A percentile compares a stretch with the other conserved stretches of the same genome.
These are phyloP conservation scores for Helichrysum umbraculigerum DNA, from an alignment of 129 eudicot genomes.

Conservation along the genomic window DNA sequence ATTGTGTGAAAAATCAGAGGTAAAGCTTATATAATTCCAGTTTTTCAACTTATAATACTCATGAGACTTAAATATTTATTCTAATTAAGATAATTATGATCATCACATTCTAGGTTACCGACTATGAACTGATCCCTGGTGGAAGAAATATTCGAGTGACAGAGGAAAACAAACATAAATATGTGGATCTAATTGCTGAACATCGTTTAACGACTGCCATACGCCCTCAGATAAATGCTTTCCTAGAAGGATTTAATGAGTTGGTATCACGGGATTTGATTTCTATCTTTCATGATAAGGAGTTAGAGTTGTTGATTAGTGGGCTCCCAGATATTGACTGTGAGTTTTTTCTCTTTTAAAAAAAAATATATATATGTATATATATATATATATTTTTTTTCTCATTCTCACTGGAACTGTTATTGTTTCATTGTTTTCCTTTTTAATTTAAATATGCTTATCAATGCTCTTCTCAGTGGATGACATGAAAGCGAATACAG, in stretches of 20 bases:
- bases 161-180: slow-evolving; percentile 92
- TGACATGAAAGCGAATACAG: slow-evolving; percentile 94
- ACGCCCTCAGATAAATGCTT: slow-evolving; percentile 97
- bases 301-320: slow-evolving; percentile 86
- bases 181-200: slow-evolving; percentile 95
- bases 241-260: slow-evolving; percentile 89
- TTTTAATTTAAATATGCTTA: not conserved
- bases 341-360: slow-evolving; percentile 44
- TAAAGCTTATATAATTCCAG: slow-evolving; percentile 25
- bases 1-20: slow-evolving; percentile 77
- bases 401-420: not conserved
- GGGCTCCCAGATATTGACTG: slow-evolving; percentile 98
- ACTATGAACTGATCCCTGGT: slow-evolving; percentile 89
- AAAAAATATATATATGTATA: no score
- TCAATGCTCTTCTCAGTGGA: slow-evolving; percentile 59
- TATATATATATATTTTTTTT: no score
- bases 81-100: slow-evolving; percentile 1
- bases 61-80: not conserved
- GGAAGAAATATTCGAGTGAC: slow-evolving; percentile 97
- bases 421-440: not conserved
- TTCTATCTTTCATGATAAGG: slow-evolving; percentile 92
- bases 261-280: slow-evolving; percentile 73
- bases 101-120: slow-evolving; percentile 68
- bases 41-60: not conserved
- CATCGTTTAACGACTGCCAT: slow-evolving; percentile 97